These are phyloP conservation scores for Aspergillus intermedius DNA, from an alignment of 2,329 filamentous ascomycete genomes.

Conservation along the genomic window DNA sequence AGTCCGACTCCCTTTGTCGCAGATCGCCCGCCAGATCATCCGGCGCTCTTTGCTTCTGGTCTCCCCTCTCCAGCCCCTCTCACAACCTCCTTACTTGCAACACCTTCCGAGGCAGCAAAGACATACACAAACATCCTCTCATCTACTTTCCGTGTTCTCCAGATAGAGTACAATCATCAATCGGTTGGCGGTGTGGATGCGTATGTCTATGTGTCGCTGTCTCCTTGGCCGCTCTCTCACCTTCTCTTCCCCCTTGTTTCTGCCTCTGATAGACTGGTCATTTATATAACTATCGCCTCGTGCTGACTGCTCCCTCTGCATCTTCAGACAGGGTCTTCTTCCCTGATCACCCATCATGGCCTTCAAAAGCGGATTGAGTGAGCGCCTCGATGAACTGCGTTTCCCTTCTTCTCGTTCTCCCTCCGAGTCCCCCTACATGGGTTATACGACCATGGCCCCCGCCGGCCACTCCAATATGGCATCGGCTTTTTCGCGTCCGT, in stretches of 20 bases:
- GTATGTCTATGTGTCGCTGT: not conserved
- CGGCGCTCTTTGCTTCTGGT: constrained; percentile 6
- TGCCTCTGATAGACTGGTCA: constrained; percentile 3
- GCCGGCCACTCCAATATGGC: constrained; percentile 56
- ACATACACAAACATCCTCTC: too few species aligned
- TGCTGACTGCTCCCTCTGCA: constrained; percentile 16
- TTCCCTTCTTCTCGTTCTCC: constrained; percentile 71
- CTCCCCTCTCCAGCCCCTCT: constrained; percentile 31
- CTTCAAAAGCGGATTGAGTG: constrained; percentile 56
- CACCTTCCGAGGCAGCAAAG: constrained; percentile 21
- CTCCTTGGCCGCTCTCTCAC: not conserved
- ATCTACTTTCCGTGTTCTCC: constrained; percentile 5
- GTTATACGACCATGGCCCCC: constrained; percentile 66
- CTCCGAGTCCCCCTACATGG: constrained; percentile 68
- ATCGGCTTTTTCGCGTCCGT: constrained; percentile 48
- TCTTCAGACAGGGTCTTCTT: constrained; percentile 7
- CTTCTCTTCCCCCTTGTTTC: constrained; percentile 3
- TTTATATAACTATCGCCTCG: constrained; percentile 12
- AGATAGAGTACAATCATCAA: not conserved
- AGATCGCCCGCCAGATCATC: constrained; percentile 21
- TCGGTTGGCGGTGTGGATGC: not conserved
- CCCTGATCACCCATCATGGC: constrained; percentile 48
- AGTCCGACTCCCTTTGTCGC: constrained; percentile 20
- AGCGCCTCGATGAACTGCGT: constrained; percentile 71
- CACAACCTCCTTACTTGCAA: constrained; percentile 28